These are phyloP conservation scores for Pichia sp. DNA, from an alignment of 1,139 yeast species.

Conservation along the genomic window DNA sequence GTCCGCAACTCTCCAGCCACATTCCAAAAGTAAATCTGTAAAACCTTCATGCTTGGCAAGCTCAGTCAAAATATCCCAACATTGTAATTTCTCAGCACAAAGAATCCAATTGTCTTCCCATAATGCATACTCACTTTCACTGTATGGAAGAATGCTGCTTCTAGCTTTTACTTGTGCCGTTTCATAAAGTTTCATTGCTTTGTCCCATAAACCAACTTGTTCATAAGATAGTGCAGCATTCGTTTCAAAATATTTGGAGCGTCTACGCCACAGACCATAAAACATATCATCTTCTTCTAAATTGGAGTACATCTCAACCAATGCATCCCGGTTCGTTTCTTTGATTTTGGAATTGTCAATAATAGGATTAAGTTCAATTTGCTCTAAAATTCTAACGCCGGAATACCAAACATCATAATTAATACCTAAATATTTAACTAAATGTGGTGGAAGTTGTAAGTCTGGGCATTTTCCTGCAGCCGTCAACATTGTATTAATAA, in stretches of 20 bases:
- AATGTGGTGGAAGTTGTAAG: constrained; percentile 87
- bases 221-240: constrained; percentile 90
- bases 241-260: constrained; percentile 91
- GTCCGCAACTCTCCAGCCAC: constrained; percentile 99
- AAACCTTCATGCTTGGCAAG: constrained; percentile 97
- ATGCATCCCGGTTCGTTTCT: constrained; percentile 86
- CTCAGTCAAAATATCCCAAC: constrained; percentile 96
- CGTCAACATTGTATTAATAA: constrained; percentile 74
- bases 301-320: constrained; percentile 81
- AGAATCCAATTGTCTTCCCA: constrained; percentile 99
- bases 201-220: constrained; percentile 92
- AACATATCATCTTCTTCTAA: constrained; percentile 95
- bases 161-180: constrained; percentile 97
- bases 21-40: constrained; percentile 85
- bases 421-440: constrained; percentile 81
- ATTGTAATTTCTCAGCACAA: constrained; percentile 95
- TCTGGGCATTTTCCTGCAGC: constrained; percentile 72
- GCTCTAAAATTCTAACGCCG: constrained; percentile 75
- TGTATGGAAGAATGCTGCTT: constrained; percentile 90
- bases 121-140: constrained; percentile 88
- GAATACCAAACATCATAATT: constrained; percentile 92
- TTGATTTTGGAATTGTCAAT: constrained; percentile 64
- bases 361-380: constrained; percentile 44
- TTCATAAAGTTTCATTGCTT: constrained; percentile 90
- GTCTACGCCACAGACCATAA: constrained; percentile 94